Conservation (phyloP, 371 early-diverging fungal genomes). For the Gilbertella persicaria region DNA sequence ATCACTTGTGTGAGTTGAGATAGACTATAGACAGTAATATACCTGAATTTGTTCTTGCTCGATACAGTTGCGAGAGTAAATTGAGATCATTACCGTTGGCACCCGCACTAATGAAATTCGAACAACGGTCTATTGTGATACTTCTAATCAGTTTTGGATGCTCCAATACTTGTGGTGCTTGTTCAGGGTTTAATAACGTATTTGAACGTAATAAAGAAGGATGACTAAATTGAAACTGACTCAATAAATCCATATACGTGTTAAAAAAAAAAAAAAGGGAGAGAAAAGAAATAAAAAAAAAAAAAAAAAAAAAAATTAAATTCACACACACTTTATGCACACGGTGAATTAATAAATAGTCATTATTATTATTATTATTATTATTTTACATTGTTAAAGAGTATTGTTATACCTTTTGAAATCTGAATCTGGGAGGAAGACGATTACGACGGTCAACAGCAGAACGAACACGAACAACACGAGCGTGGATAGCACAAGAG, state of each 20-base stretch:
- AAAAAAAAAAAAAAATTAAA: no score
- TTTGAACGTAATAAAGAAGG: no score
- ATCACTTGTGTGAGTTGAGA: no score
- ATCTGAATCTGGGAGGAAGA: slow-evolving; percentile 86
- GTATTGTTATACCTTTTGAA: slow-evolving; percentile 57
- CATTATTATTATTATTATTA: no score
- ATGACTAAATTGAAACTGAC: slow-evolving; percentile 11
- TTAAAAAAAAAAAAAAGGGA: background rate
- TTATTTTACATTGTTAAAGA: no score
- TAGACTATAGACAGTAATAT: no score
- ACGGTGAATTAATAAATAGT: no score
- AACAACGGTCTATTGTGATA: slow-evolving; percentile 50
- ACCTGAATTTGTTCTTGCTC: slow-evolving; percentile 49
- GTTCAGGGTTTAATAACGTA: background rate
- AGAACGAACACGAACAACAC: slow-evolving; percentile 97
- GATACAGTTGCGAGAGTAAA: slow-evolving; percentile 48
- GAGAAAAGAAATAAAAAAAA: no score
- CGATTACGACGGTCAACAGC: slow-evolving; percentile 90
- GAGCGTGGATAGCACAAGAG: slow-evolving; percentile 98
- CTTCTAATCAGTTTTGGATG: slow-evolving; percentile 46
- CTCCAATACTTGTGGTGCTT: slow-evolving; percentile 29
- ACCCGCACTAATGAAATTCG: slow-evolving; percentile 48
- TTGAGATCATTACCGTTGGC: slow-evolving; percentile 54
- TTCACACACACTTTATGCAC: slow-evolving; percentile 5
- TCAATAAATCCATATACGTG: slow-evolving; percentile 13